A percentile compares a stretch with the other conserved stretches of the same genome.
Evolutionary conservation across 177 flowering plant species (phyloP).

Genomic region (Vitis hybrid): DNA sequence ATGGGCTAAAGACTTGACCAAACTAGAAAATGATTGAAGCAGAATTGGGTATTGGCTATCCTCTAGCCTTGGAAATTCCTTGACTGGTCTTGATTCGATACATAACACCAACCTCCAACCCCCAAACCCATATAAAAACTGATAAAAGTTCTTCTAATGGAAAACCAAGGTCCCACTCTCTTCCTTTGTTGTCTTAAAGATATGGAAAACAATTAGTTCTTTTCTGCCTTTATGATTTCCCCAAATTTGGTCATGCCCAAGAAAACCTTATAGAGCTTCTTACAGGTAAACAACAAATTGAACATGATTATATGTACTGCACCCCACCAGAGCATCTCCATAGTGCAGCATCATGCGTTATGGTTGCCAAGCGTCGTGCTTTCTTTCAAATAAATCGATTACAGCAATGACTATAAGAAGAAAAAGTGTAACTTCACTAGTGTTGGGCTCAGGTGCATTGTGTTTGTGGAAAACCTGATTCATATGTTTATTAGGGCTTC

Average conservation of each 20-base stretch:
- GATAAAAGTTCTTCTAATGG: constrained; percentile 5
- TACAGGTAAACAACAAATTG: no score
- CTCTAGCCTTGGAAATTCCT: constrained; percentile 20
- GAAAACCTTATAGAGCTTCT: no score
- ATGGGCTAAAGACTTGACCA: constrained; percentile 21
- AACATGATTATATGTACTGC: background rate
- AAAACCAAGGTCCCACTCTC: background rate
- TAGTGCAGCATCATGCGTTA: background rate
- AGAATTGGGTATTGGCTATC: background rate
- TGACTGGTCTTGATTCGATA: constrained; percentile 15
- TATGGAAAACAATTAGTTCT: background rate
- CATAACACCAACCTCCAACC: no score
- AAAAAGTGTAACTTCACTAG: background rate
- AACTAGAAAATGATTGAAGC: constrained; percentile 19
- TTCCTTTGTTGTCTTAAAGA: background rate
- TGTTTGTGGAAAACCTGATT: background rate
- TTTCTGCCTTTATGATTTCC: background rate
- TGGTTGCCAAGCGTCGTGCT: background rate
- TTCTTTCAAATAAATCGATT: background rate
- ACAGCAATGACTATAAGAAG: background rate
- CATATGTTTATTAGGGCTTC: no score
- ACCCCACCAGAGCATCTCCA: background rate
- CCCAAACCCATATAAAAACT: no score
- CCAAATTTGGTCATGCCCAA: background rate
- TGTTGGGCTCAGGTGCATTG: background rate